phyloP scores from a whole-genome alignment of 306 rosid genomes.

The Pterocarpus macrocarpus region DNA sequence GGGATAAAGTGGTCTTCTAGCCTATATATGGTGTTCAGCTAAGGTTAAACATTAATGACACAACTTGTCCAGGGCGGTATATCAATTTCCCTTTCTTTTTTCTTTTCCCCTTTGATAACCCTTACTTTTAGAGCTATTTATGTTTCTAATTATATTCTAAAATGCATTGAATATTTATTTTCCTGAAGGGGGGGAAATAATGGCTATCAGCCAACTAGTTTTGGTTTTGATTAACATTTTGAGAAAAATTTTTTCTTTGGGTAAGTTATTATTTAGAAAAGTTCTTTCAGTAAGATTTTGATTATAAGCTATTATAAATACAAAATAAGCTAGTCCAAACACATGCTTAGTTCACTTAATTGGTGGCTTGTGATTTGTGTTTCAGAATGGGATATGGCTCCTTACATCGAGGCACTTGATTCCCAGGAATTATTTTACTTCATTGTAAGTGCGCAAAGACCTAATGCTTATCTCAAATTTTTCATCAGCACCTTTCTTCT shows the following conservation, averaged over 20 bases:
- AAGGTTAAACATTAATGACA: conserved; percentile 11
- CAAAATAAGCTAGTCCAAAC: background rate
- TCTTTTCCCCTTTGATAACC: too few relatives aligned
- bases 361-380: conserved; percentile 42
- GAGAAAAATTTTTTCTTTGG: too few relatives aligned
- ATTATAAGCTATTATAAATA: background rate
- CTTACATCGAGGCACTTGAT: conserved; percentile 92
- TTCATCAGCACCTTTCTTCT: conserved; percentile 10
- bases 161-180: background rate
- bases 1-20: conserved; percentile 13
- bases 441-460: conserved; percentile 60
- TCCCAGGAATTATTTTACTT: conserved; percentile 72
- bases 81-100: background rate
- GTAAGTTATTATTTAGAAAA: too few relatives aligned
- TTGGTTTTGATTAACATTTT: background rate
- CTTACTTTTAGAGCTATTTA: conserved; percentile 22
- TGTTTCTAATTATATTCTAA: conserved; percentile 2
- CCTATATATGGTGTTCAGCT: conserved; percentile 21
- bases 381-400: conserved; percentile 99
- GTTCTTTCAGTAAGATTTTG: background rate
- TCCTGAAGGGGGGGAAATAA: background rate
- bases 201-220: background rate
- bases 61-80: background rate
- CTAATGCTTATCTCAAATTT: conserved; percentile 20
- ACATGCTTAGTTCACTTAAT: background rate